phyloP scores from a whole-genome alignment of 164 flowering plant species.

The Sextonia rubra region DNA sequence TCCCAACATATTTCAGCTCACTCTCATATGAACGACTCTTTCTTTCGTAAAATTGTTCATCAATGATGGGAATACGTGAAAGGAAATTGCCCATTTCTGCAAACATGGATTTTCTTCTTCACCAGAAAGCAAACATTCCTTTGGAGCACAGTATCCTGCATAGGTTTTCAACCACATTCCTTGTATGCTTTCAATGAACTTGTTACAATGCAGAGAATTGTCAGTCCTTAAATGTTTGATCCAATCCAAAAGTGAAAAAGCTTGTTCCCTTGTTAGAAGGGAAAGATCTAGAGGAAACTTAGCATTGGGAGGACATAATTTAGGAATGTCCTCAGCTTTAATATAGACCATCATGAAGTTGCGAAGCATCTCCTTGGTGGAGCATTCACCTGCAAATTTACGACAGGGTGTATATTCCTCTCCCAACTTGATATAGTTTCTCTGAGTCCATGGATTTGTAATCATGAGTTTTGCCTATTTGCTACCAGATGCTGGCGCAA shows the following conservation, averaged over 20 bases:
- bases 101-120: constrained; percentile 32
- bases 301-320: constrained; percentile 42
- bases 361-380: constrained; percentile 20
- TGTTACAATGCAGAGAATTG: constrained; percentile 15
- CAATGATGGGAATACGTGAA: constrained; percentile 53
- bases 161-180: constrained; percentile 51
- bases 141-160: constrained; percentile 39
- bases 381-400: constrained; percentile 27
- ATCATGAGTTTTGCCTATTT: constrained; percentile 46
- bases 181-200: constrained; percentile 36
- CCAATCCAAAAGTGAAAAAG: constrained; percentile 49
- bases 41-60: constrained; percentile 37
- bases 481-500: constrained; percentile 57
- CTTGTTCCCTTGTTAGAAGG: constrained; percentile 41
- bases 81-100: constrained; percentile 37
- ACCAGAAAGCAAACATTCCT: constrained; percentile 35
- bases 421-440: constrained; percentile 38
- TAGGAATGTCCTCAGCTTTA: constrained; percentile 48
- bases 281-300: constrained; percentile 29
- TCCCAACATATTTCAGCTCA: constrained; percentile 50
- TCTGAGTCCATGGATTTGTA: constrained; percentile 46
- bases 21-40: constrained; percentile 28
- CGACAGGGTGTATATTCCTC: constrained; percentile 38
- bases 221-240: constrained; percentile 20
- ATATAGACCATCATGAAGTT: constrained; percentile 25